Conservation (phyloP, 257 asterid genomes). For the Penstemon davidsonii region DNA sequence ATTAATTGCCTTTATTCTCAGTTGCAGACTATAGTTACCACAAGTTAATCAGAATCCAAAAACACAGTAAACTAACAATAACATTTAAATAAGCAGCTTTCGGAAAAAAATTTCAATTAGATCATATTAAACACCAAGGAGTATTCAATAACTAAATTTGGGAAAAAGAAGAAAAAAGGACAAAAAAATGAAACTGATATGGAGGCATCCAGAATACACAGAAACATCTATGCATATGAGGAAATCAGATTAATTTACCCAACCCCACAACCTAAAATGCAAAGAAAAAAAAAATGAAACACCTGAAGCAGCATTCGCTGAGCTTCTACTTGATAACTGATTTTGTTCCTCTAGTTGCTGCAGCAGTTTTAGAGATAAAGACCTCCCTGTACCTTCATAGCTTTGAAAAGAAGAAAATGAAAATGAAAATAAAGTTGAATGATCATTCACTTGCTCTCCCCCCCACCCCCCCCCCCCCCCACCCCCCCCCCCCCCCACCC, state of each 20-base stretch:
- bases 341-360: slow-evolving; percentile 90
- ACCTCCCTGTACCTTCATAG: slow-evolving; percentile 97
- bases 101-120: neutral
- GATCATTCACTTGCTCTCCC: slow-evolving; percentile 16
- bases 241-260: no score
- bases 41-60: slow-evolving; percentile 6
- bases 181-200: neutral
- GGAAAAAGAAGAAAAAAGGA: no score
- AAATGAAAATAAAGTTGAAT: slow-evolving; percentile 9
- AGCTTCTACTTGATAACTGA: slow-evolving; percentile 52
- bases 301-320: slow-evolving; percentile 67
- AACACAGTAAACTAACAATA: slow-evolving; percentile 6
- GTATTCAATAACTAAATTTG: neutral
- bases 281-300: slow-evolving; percentile 20
- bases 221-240: neutral
- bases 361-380: slow-evolving; percentile 86
- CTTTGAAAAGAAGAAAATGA: slow-evolving; percentile 36
- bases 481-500: no score
- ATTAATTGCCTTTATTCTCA: neutral
- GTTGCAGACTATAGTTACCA: slow-evolving; percentile 18
- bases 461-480: no score
- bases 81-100: neutral
- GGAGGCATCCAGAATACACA: neutral
- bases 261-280: neutral
- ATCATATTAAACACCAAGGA: slow-evolving; percentile 1